phyloP scores from a whole-genome alignment of 257 asterid species.

The Przewalskia tangutica region DNA sequence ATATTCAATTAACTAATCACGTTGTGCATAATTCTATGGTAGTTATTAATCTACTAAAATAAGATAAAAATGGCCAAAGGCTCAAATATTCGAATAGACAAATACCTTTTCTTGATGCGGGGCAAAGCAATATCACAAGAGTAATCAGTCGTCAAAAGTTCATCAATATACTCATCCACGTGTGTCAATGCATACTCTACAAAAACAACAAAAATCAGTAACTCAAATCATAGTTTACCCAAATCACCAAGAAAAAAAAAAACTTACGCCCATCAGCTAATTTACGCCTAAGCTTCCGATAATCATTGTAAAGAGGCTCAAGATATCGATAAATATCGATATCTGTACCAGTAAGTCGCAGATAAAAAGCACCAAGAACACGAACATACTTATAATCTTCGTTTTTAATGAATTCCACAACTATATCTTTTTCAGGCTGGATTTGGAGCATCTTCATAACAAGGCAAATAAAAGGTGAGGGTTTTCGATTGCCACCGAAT shows the following conservation, averaged over 20 bases:
- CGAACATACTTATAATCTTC: slow-evolving; percentile 95
- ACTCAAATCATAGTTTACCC: background rate
- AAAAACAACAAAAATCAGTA: background rate
- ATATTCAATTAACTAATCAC: background rate
- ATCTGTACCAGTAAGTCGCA: slow-evolving; percentile 87
- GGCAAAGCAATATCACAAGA: slow-evolving; percentile 89
- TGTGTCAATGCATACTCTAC: slow-evolving; percentile 67
- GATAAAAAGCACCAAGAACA: slow-evolving; percentile 85
- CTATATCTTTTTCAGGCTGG: slow-evolving; percentile 96
- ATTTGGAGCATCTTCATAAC: slow-evolving; percentile 95
- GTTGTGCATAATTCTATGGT: background rate
- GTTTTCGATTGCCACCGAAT: slow-evolving; percentile 65
- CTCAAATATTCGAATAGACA: background rate
- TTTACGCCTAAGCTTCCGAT: slow-evolving; percentile 68
- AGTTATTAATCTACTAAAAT: background rate
- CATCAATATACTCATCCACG: slow-evolving; percentile 83
- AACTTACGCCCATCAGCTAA: slow-evolving; percentile 58
- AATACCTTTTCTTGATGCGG: slow-evolving; percentile 75
- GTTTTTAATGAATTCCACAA: slow-evolving; percentile 85
- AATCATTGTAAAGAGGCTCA: slow-evolving; percentile 90
- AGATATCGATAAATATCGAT: slow-evolving; percentile 78
- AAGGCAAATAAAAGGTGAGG: slow-evolving; percentile 85
- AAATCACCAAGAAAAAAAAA: background rate
- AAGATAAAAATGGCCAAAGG: background rate
- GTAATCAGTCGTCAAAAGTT: slow-evolving; percentile 78